Conservation (phyloP, 2,329 filamentous ascomycete genomes). For the Aspergillus fijiensis region DNA sequence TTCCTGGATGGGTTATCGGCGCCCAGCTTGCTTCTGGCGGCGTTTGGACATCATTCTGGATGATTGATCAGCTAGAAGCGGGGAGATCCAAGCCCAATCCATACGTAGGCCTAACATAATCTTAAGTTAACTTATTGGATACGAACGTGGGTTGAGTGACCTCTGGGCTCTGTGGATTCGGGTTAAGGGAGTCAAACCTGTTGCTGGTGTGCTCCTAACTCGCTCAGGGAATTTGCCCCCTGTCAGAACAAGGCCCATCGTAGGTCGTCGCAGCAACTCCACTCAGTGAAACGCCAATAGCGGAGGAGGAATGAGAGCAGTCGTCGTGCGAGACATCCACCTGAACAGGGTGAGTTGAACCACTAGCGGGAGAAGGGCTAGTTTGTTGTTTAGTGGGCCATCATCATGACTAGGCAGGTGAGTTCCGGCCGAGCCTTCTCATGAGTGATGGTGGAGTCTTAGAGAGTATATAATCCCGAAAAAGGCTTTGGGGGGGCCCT, state of each 20-base stretch:
- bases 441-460: not conserved
- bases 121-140: conserved; percentile 24
- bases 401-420: conserved; percentile 14
- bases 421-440: conserved; percentile 17
- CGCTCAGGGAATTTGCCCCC: conserved; percentile 22
- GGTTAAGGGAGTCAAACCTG: conserved; percentile 24
- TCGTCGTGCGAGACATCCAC: conserved; percentile 24
- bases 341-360: conserved; percentile 20
- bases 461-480: conserved; percentile 1
- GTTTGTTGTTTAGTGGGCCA: conserved; percentile 21
- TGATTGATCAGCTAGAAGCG: conserved; percentile 9
- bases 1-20: not conserved
- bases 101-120: conserved; percentile 21
- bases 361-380: conserved; percentile 22
- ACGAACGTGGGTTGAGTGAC: conserved; percentile 19
- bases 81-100: conserved; percentile 21
- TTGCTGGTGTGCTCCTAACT: conserved; percentile 20
- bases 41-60: not conserved
- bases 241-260: conserved; percentile 21
- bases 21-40: not conserved
- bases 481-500: not conserved
- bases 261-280: conserved; percentile 27
- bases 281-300: conserved; percentile 22
- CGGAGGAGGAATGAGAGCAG: conserved; percentile 14
- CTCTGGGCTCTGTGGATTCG: conserved; percentile 19